Base-by-base conservation (phyloP, 495 filamentous ascomycete species). In the Monascus purpureus region DNA sequence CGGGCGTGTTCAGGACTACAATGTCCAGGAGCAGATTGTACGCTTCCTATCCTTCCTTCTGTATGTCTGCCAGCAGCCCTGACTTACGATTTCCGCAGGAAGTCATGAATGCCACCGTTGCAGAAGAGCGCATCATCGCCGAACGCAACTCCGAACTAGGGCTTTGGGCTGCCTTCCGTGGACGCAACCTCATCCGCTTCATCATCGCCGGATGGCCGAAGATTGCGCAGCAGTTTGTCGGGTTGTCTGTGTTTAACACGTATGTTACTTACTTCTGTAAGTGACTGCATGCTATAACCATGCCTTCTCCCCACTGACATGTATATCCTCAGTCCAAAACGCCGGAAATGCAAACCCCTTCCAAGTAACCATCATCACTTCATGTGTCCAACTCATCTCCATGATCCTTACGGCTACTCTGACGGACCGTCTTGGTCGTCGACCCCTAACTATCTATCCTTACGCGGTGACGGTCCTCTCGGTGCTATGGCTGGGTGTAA, bases 211-310 rank as follows among this genome's bases (percentile, higher is more conserved):
- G 29, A 28, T 63, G 59, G 57, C 57, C 59, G 0, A 61, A 61
- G 33, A 50, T 63, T 20, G 40, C 45, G 0, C 59, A 63, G 35
- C 59, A 63, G 18, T 54, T 63, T 32, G 53, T 63, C 5, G 59
- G 59, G 0, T 31, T 63, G 16, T 38, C 49, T 0, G 47, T 63
- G 11, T 63, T 63, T 37, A 60, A 58, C 29, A 60, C 50, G 2
- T 57, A 52, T 26, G 53, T 50, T 2, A 57, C 54, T 6, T 63
- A 63, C 33, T 63, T 63, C 42, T 63, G 53, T 57, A 42, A 38
- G 42, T 32, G 7, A 12, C 16, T 9, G 14, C 11, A n/a, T n/a
- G n/a, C n/a, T n/a, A n/a, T n/a, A n/a, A n/a, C n/a, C n/a, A n/a
- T n/a, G n/a, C n/a, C n/a, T n/a, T n/a, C n/a, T n/a, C n/a, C n/a